A percentile compares a stretch with the other conserved stretches of the same genome.
Conservation (phyloP, 257 asterid genomes). For the Avicennia marina region DNA sequence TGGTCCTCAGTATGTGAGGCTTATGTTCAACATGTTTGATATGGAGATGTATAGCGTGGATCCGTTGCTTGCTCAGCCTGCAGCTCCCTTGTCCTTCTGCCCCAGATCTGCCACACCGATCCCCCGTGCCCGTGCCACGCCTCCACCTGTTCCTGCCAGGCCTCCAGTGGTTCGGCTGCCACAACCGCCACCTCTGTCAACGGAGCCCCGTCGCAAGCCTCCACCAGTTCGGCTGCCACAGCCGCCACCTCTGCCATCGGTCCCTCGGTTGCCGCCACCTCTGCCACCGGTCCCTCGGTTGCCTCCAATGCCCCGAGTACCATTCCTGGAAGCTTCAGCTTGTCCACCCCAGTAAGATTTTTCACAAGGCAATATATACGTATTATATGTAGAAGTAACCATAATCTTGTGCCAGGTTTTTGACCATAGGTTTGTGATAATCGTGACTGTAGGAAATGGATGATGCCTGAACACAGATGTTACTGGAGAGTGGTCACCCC, state of each 20-base stretch:
- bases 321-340: constrained; percentile 65
- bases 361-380: no score
- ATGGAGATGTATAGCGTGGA: constrained; percentile 69
- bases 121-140: constrained; percentile 20
- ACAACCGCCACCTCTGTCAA: constrained; percentile 9
- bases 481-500: constrained; percentile 75
- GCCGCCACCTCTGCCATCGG: constrained; percentile 12
- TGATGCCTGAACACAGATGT: constrained; percentile 71
- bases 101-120: constrained; percentile 28
- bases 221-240: constrained; percentile 10
- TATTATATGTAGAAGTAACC: not conserved
- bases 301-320: constrained; percentile 23
- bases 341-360: constrained; percentile 74
- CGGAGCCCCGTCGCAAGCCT: not conserved
- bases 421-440: no score
- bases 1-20: constrained; percentile 46
- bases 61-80: constrained; percentile 77
- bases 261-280: no score
- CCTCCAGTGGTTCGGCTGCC: constrained; percentile 25
- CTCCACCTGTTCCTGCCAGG: not conserved
- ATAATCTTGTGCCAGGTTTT: not conserved
- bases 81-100: constrained; percentile 63
- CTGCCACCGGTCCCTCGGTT: constrained; percentile 9
- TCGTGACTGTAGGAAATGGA: constrained; percentile 55
- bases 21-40: constrained; percentile 58